Conservation (phyloP, 495 filamentous ascomycete genomes). For the Durotheca rogersii region DNA sequence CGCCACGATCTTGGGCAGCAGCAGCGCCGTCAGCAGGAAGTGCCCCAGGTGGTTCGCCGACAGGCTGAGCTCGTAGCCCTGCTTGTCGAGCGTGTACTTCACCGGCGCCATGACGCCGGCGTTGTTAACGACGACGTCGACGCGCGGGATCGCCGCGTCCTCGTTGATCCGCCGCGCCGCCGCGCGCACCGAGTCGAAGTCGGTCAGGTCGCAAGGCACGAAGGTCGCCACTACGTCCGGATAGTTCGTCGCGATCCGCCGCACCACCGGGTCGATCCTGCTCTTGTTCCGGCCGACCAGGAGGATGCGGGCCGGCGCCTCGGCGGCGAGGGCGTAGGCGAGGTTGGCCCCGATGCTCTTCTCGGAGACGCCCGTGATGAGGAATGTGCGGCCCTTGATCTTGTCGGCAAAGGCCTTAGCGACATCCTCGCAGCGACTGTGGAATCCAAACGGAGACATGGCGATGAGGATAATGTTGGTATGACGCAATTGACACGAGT, state of each 20-base stretch:
- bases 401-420: slow-evolving; percentile 46
- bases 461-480: neutral
- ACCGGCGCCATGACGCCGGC: slow-evolving; percentile 63
- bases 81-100: slow-evolving; percentile 39
- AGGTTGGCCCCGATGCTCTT: slow-evolving; percentile 47
- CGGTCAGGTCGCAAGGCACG: slow-evolving; percentile 49
- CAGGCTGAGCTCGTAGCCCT: slow-evolving; percentile 57
- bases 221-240: slow-evolving; percentile 42
- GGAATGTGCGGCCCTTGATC: slow-evolving; percentile 34
- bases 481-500: too few species aligned
- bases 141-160: slow-evolving; percentile 47
- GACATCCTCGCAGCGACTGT: slow-evolving; percentile 45
- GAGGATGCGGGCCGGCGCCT: slow-evolving; percentile 44
- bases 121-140: slow-evolving; percentile 70
- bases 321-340: slow-evolving; percentile 44
- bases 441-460: slow-evolving; percentile 23
- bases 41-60: slow-evolving; percentile 60
- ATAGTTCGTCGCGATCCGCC: slow-evolving; percentile 41
- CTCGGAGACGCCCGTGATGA: slow-evolving; percentile 52
- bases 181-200: slow-evolving; percentile 48
- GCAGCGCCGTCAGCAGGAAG: slow-evolving; percentile 57
- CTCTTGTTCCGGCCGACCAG: slow-evolving; percentile 43
- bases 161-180: slow-evolving; percentile 50
- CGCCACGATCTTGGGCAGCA: slow-evolving; percentile 49
- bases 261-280: slow-evolving; percentile 42